Evolutionary conservation across 192 early-diverging fungal genomes (phyloP), one percentile per base, ranked within the genome.

Genomic region (Ambispora gerdemannii): DNA sequence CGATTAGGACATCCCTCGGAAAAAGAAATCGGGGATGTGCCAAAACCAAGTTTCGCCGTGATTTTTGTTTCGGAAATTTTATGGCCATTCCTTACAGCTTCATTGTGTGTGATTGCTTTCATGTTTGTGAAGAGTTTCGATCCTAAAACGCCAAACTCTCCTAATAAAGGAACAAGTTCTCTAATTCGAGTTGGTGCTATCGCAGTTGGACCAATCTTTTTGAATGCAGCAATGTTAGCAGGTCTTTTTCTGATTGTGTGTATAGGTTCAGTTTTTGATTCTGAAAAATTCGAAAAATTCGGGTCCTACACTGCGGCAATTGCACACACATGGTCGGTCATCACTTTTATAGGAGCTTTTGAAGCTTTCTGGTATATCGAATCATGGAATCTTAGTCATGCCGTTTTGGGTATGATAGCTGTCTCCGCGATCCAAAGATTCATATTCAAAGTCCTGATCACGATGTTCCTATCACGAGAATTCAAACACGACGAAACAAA

Each of bases 401-500:
- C 88, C 3, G 79, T 89, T 32, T 74, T 92, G 49, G 90, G 88
- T 19, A 74, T 91, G 19, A 85, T 91, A 58, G 80, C 85, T 31
- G 81, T 83, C 10, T 78, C 87, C 55, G 84, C 84, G 63, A 79
- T 92, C 13, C 88, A 91, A 75, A 82, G 88, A 3, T 87, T 88
- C 38, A 68, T 89, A 25, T 87, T 91, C 78, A 88, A 87, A 43
- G 65, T 89, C n/a, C 62, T 91, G 62, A 84, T 87, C 66, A 79
- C 84, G 25, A 63, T 90, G 38, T 87, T 89, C 72, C 76, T 93
- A 63, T 86, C 92, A 56, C 84, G 92, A 49, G 92, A 93, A 79
- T 88, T 92, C 82, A 89, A 90, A 68, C 87, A 90, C 74, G 90
- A 92, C 75, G 89, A 89, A 78, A 82, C 89, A 20, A 93, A 93